phyloP scores from a whole-genome alignment of 352 stramenopile species.

The Globisporangium alternatum region DNA sequence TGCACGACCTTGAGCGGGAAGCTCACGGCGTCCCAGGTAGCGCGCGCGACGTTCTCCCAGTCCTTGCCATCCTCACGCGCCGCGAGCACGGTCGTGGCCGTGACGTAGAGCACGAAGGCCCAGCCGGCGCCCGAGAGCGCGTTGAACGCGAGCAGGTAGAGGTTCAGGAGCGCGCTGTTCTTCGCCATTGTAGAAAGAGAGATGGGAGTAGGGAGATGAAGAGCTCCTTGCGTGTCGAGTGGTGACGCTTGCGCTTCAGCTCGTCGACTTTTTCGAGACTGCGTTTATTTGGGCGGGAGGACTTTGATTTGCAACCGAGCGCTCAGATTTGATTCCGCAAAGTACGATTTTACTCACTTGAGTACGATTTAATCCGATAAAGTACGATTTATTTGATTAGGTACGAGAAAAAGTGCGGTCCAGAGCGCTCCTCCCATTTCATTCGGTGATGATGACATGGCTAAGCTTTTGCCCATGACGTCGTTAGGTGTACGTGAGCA shows the following conservation, averaged over 20 bases:
- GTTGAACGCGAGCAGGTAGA: conserved; percentile 81
- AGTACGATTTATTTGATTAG: neutral
- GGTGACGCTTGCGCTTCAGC: conserved; percentile 9
- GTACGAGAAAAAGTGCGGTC: conserved; percentile 7
- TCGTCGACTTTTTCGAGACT: conserved; percentile 3
- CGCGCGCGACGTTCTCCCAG: conserved; percentile 43
- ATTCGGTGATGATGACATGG: conserved; percentile 14
- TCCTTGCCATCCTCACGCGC: conserved; percentile 44
- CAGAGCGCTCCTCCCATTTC: conserved; percentile 6
- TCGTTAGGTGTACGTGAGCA: neutral
- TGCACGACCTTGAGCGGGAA: conserved; percentile 87
- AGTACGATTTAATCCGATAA: neutral
- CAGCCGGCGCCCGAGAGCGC: conserved; percentile 59
- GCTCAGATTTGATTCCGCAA: neutral
- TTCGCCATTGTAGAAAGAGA: conserved; percentile 44
- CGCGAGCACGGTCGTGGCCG: conserved; percentile 43
- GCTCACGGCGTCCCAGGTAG: conserved; percentile 54
- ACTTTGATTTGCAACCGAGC: conserved; percentile 1
- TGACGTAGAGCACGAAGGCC: conserved; percentile 73
- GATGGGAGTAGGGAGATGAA: neutral
- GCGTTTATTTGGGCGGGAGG: neutral
- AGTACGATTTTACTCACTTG: neutral
- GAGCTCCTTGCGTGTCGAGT: conserved; percentile 13
- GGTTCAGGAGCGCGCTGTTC: conserved; percentile 52
- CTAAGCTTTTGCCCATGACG: conserved; percentile 12